Percentiles rank a stretch among this genome's conserved stretches.
phyloP scores from a whole-genome alignment of 164 flowering plant genomes.

The Echeveria elegans region DNA sequence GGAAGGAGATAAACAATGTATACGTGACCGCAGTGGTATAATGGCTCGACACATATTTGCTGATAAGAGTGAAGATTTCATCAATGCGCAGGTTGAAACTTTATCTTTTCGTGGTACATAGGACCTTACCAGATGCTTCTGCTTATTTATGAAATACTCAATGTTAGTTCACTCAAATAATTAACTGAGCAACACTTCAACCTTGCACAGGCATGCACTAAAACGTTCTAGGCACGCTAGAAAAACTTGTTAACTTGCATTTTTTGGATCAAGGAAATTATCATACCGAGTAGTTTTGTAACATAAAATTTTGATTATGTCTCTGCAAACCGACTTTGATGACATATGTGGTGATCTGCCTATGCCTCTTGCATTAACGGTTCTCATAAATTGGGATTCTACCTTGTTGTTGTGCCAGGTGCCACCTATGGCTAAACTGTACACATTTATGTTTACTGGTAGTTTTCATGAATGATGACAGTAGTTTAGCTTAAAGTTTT shows the following conservation, averaged over 20 bases:
- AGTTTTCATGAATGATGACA: not conserved
- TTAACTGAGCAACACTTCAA: not conserved
- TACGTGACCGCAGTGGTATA: slow-evolving; percentile 89
- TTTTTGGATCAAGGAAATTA: not conserved
- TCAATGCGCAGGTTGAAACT: slow-evolving; percentile 63
- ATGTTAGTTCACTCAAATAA: not conserved
- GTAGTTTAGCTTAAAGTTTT: not conserved
- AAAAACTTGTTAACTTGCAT: not conserved
- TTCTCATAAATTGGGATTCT: not conserved
- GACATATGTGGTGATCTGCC: not conserved
- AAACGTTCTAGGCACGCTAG: not conserved
- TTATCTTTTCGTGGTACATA: not conserved
- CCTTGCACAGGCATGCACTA: not conserved
- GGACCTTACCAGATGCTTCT: not conserved
- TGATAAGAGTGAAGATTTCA: slow-evolving; percentile 82
- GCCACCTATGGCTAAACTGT: not conserved
- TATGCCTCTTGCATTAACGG: not conserved
- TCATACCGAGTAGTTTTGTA: not conserved
- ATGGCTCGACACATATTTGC: slow-evolving; percentile 95
- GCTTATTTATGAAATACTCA: not conserved
- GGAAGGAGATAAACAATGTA: slow-evolving; percentile 80
- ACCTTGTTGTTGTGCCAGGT: not conserved
- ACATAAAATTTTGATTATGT: not conserved
- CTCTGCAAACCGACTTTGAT: not conserved
- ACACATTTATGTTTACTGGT: not conserved